Percentiles rank a stretch among this genome's conserved stretches.
Evolutionary conservation across 2,329 filamentous ascomycete species (phyloP).

Genomic region (Epichloe baconii): DNA sequence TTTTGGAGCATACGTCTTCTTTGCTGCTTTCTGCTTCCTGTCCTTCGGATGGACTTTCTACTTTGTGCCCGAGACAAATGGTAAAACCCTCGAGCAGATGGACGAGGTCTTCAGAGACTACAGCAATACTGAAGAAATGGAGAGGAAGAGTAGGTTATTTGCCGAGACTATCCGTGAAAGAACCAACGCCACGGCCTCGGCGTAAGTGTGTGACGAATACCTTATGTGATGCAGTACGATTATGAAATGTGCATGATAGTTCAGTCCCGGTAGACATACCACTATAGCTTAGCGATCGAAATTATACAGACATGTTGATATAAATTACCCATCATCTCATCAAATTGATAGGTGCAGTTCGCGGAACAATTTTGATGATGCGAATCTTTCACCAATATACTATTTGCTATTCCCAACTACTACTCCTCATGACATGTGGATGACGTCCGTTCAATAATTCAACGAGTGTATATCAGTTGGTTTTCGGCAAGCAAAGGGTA

Average conservation of each 20-base stretch:
- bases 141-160: constrained; percentile 2
- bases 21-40: constrained; percentile 43
- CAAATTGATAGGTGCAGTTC: too few relatives aligned
- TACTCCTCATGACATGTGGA: background rate
- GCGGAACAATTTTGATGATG: too few relatives aligned
- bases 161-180: constrained; percentile 2
- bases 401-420: background rate
- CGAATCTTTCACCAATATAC: background rate
- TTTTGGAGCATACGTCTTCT: constrained; percentile 44
- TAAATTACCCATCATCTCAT: too few relatives aligned
- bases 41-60: constrained; percentile 38
- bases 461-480: background rate
- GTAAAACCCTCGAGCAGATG: constrained; percentile 41
- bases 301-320: background rate
- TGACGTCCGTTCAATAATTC: background rate
- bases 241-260: background rate
- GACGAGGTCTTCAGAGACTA: constrained; percentile 24
- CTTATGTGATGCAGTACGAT: background rate
- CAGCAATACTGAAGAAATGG: constrained; percentile 11
- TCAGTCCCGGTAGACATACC: background rate
- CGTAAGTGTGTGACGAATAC: background rate
- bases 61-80: constrained; percentile 45
- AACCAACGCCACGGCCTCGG: background rate
- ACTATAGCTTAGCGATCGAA: background rate
- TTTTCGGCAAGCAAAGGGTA: background rate